Evolutionary conservation across 441 rosid genomes (phyloP), one percentile per base, ranked within the genome.

Genomic region (Pelargonium citronellum): DNA sequence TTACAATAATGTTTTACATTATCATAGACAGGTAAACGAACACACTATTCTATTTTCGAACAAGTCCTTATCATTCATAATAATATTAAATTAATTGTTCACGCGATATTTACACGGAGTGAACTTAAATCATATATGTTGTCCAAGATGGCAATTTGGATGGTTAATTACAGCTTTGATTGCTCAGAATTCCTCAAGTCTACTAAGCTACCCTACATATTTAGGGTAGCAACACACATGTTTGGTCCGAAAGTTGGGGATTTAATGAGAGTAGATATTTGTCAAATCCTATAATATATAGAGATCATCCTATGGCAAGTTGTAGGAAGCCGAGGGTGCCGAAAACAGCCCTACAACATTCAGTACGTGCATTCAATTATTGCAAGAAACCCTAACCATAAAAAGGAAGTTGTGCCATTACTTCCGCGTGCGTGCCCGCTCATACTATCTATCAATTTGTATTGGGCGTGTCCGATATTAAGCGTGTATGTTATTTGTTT

Each of bases 341-440:
- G 19, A 16, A 6, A 55, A 17, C 8, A 55, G 24, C 62, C 62
- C 62, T 55, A 55, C 62, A 55, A 17, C 62, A 5, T 15, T 53
- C 20, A 15, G 20, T 53, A 53, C 60, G 1, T 16, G 20, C 9
- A 55, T 55, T 55, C 62, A 55, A 53, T 55, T 55, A 55, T 55
- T 55, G 62, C 24, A 55, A 4, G 20, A 53, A 53, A 53, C 60
- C 60, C 60, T 53, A 53, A 53, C 62, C 62, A 55, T 16, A 16
- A n/a, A 55, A 5, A 7, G 62, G 9, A 53, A 55, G 11, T 55
- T 55, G 62, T 55, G 3, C 7, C 62, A 55, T 55, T 17, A 44
- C 49, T 9, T 44, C 24, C 62, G 62, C 62, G 24, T 55, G 20
- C 27, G 27, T 24, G 27, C 27, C 27, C 27, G 27, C 30, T 27